Evolutionary conservation across 805 yeast species (phyloP).

Genomic region (Kluyveromyces aestuarii): DNA sequence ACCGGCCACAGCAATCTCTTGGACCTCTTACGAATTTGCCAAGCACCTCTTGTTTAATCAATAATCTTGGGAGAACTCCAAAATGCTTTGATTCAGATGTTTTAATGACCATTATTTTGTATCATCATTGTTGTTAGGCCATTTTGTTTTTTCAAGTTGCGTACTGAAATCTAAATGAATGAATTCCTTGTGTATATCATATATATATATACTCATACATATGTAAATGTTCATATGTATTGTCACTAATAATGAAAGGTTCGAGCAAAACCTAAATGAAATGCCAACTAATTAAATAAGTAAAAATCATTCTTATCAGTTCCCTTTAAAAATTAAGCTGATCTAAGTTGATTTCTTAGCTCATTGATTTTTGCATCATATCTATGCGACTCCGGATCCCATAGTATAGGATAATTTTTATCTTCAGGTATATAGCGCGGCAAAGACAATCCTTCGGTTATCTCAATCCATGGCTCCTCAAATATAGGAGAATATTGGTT

Average conservation of each 20-base stretch:
- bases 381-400: conserved; percentile 22
- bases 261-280: not conserved
- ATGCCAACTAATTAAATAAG: too few relatives aligned
- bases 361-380: conserved; percentile 16
- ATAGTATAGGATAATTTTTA: conserved; percentile 27
- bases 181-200: not conserved
- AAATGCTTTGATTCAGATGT: not conserved
- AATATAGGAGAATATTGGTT: not conserved
- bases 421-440: conserved; percentile 23
- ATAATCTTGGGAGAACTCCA: not conserved
- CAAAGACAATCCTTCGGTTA: conserved; percentile 8
- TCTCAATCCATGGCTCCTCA: conserved; percentile 21
- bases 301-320: conserved; percentile 9
- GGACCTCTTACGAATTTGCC: conserved; percentile 98
- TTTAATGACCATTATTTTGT: not conserved
- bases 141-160: not conserved
- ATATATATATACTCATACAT: not conserved
- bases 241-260: not conserved
- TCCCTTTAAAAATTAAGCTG: not conserved
- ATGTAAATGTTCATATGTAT: not conserved
- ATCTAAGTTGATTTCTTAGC: conserved; percentile 10
- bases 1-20: conserved; percentile 92
- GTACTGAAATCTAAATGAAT: not conserved
- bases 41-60: conserved; percentile 36
- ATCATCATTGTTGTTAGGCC: not conserved